phyloP scores from a whole-genome alignment of 2,329 filamentous ascomycete species.

The Calonectria leucothoes region DNA sequence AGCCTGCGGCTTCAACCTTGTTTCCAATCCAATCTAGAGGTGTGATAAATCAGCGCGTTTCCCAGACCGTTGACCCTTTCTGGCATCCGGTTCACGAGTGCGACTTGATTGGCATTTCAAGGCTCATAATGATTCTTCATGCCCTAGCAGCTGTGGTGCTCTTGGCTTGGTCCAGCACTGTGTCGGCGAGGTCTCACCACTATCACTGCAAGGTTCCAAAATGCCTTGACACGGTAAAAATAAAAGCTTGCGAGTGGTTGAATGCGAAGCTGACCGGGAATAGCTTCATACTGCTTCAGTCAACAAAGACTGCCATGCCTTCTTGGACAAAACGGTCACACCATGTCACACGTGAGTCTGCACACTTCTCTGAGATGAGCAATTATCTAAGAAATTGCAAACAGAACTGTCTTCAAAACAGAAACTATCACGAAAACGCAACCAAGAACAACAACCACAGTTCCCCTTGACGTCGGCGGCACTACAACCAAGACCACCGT shows the following conservation, averaged over 20 bases:
- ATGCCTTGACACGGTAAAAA: not conserved
- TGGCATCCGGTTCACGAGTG: not conserved
- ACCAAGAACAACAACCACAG: not conserved
- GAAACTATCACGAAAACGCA: not conserved
- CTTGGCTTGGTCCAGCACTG: not conserved
- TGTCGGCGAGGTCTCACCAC: not conserved
- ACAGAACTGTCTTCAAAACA: not conserved
- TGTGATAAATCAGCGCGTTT: not conserved
- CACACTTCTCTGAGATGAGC: no score
- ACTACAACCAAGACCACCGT: not conserved
- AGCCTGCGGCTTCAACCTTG: not conserved
- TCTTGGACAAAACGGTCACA: not conserved
- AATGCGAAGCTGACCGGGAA: not conserved
- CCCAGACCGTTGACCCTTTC: not conserved
- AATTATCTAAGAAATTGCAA: not conserved
- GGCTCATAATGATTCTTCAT: not conserved
- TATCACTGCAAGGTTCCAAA: not conserved
- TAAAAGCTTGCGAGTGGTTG: not conserved
- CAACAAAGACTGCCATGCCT: not conserved
- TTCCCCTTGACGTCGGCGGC: not conserved
- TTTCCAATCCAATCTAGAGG: not conserved
- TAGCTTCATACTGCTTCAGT: not conserved
- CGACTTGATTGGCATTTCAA: not conserved
- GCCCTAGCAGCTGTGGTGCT: not conserved
- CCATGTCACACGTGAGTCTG: not conserved